Conservation (phyloP, 257 asterid genomes). For the Primulina eburnea region DNA sequence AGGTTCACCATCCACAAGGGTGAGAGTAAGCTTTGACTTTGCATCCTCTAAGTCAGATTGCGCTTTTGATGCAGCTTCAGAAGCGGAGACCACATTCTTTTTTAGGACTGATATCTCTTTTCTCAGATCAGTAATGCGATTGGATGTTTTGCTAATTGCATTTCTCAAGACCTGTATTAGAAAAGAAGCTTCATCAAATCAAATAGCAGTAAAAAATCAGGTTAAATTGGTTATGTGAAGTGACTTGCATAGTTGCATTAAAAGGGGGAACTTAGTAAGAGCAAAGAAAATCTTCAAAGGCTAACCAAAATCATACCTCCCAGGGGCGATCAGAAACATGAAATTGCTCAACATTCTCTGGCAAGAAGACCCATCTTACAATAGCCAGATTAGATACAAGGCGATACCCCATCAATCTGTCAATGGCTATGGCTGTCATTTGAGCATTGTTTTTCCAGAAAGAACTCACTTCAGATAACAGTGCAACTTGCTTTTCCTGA, state of each 20-base stretch:
- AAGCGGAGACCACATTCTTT: conserved; percentile 51
- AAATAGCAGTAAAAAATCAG: background rate
- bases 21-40: conserved; percentile 67
- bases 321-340: conserved; percentile 89
- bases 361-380: conserved; percentile 90
- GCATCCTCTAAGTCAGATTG: conserved; percentile 70
- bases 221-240: background rate
- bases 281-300: background rate
- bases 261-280: background rate
- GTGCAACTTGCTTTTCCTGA: conserved; percentile 80
- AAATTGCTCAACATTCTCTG: conserved; percentile 62
- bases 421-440: conserved; percentile 89
- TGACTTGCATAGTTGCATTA: background rate
- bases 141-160: conserved; percentile 84
- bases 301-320: conserved; percentile 60
- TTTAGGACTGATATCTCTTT: conserved; percentile 73
- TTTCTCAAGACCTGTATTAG: conserved; percentile 66
- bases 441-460: conserved; percentile 87
- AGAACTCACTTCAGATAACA: conserved; percentile 80
- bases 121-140: conserved; percentile 83
- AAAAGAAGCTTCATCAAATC: conserved; percentile 8
- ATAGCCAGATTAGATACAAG: conserved; percentile 88
- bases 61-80: conserved; percentile 75
- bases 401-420: conserved; percentile 99
- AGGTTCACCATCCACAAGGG: conserved; percentile 90